Evolutionary conservation across 371 early-diverging fungal species (phyloP), one percentile per base, ranked within the genome.

Genomic region (Lichtheimia hyalospora): DNA sequence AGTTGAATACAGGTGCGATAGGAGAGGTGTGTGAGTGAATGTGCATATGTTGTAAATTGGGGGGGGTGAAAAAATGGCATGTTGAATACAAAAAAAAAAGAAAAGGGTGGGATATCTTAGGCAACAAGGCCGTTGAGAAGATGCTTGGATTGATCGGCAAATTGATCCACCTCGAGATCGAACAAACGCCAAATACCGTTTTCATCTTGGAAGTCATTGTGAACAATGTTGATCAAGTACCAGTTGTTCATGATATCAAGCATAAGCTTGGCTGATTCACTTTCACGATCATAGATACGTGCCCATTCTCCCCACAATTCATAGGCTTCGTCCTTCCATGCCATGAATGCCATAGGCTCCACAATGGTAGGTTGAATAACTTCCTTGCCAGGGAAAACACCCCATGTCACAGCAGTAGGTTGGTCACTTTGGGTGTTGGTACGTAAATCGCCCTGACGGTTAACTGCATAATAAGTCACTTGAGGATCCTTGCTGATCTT

Each of bases 351-450:
- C 54, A 83, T 85, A 13, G 88, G 81, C 66, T 98, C 98, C 23
- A 97, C 96, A 64, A 98, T 86, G 13, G 98, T 98, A 14, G 97
- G 97, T 71, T 98, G 98, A 34, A 96, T 82, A 64, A 98, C 94
- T 67, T 98, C 97, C 74, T 95, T 95, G 57, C 96, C 96, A 7
- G 97, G 96, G 87, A 98, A 98, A 5, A 96, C 96, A 60, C 98
- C 98, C 98, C 98, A 98, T 7, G 98, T 97, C 15, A 98, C 96
- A 13, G 98, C 97, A 63, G 95, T 97, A 13, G 96, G 94, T 18
- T 87, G 87, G 68, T 93, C 95, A 53, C 74, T 82, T 40, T 83
- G 77, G 49, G 89, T 89, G 78, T 96, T 97, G 44, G 95, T 94
- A 49, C 75, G 73, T 59, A 97, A 81, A 64, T 95, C 91, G 51